Base-by-base conservation (phyloP, 2,329 filamentous ascomycete species). In the Ceratocystis harringtonii region DNA sequence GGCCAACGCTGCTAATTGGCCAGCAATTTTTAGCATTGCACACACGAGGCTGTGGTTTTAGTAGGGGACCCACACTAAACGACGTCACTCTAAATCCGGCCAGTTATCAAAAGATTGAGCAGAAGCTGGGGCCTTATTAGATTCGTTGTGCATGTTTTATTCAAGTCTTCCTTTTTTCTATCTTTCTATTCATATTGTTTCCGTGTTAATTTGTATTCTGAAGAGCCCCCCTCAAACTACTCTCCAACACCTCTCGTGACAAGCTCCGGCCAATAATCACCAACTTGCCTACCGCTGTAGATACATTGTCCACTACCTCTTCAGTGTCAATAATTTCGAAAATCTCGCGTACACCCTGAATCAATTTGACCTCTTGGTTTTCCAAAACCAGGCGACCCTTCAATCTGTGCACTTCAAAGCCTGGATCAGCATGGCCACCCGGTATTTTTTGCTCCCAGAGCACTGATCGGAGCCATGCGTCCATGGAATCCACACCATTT, bases 341-440 rank as follows among this genome's bases (percentile, higher is more conserved):
- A 17, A 97, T 82, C 70, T 96, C 92, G 64, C 92, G 79, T 0
- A 99, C 94, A 1, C 92, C 94, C 74, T 99, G 94, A 6, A 97
- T 80, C 69, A 97, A 84, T 72, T 90, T 89, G 55, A 84, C 77
- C 0, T 78, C 77, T 0, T 89, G 90, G 65, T 86, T 79, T 0
- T 76, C 72, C 19, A 92, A 78, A 0, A 82, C 78, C 5, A 97
- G 74, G 2, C 90, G 84, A 0, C 91, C 92, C 73, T 99, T 99
- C 44, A 90, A 78, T 12, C 94, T 84, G 72, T 99, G 92, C 25
- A 97, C 86, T 71, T 96, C 91, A 69, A 95, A 89, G 25, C 66
- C 69, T 55, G 64, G 71, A 61, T 69, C 65, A 61, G 74, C 69
- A 2, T 77, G 72, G 30, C 74, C 72, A 45, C 71, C 72, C 1